Base-by-base conservation (phyloP, 768 basidiomycete species). In the Russula griseocarnosa region DNA sequence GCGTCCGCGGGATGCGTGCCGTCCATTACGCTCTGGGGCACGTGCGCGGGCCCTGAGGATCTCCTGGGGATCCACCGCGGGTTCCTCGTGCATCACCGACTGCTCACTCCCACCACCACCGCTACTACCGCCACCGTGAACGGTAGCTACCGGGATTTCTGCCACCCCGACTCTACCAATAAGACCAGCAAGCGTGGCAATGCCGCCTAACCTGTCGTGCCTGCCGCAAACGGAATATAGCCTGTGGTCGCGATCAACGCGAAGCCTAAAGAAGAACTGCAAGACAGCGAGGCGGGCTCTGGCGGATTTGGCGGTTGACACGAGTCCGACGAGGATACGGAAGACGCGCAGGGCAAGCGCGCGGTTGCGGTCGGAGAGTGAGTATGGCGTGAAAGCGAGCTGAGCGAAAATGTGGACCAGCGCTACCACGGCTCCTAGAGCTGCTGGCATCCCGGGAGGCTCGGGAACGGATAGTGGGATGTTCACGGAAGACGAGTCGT, bases 241-340 rank as follows among this genome's bases (percentile, higher is more conserved):
- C 13, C 87, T 81, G 71, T 99, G 96, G 68, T 94, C 90, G 0
- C 91, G 85, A 71, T 97, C 95, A 0, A 90, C 94, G 60, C 96
- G 82, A 22, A 98, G 78, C 16, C 92, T 85, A 79, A 94, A 85
- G 67, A 97, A 73, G 78, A 96, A 97, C 71, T 94, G 92, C 22
- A 98, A 77, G 5, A 88, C 80, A 14, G 84, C 78, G 20, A 98
- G 72, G 26, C 92, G 79, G 0, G 88, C 87, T 46, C 83, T 78
- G 0, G 83, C 69, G 10, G 84, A 84, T 65, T 76, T 79, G 2
- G 81, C 79, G 24, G 76, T 72, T 0, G 74, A 70, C 5, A 81
- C 70, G 16, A 88, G 72, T 22, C 76, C 73, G 16, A 90, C 69
- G 51, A 91, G 74, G 51, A 77, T 75, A 0, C 73, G 65, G 72